A percentile compares a stretch with the other conserved stretches of the same genome.
phyloP scores from a whole-genome alignment of 805 yeast genomes.

The Zygosaccharomyces siamensis region DNA sequence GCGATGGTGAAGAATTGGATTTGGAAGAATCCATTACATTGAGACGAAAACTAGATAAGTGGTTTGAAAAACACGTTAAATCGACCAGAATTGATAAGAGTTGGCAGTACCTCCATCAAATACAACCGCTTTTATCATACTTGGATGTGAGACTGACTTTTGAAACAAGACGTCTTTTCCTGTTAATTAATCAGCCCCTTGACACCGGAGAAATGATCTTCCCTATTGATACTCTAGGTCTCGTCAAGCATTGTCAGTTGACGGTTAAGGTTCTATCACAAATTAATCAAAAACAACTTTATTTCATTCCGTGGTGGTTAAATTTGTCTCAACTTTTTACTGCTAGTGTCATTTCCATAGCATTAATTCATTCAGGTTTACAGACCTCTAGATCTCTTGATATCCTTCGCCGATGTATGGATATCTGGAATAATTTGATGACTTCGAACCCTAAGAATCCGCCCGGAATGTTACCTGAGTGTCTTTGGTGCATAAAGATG shows the following conservation, averaged over 20 bases:
- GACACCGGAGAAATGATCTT: constrained; percentile 7
- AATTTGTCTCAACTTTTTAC: constrained; percentile 43
- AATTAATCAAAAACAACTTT: constrained; percentile 29
- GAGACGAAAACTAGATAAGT: constrained; percentile 13
- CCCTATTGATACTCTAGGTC: constrained; percentile 13
- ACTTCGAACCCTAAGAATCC: constrained; percentile 32
- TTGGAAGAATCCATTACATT: constrained; percentile 13
- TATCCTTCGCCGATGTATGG: constrained; percentile 18
- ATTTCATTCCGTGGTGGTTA: constrained; percentile 50
- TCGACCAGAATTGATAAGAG: constrained; percentile 1
- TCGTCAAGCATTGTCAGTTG: constrained; percentile 11
- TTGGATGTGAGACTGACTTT: constrained; percentile 24
- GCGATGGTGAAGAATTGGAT: constrained; percentile 20
- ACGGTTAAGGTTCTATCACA: constrained; percentile 30
- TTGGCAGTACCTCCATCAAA: constrained; percentile 3
- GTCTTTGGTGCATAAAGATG: constrained; percentile 58
- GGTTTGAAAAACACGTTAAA: constrained; percentile 12
- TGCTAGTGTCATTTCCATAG: constrained; percentile 40
- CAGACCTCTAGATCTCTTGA: constrained; percentile 9
- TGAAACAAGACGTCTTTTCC: constrained; percentile 21
- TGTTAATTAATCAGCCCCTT: constrained; percentile 17
- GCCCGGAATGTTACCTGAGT: constrained; percentile 49
- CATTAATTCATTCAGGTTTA: constrained; percentile 43
- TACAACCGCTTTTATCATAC: constrained; percentile 23
- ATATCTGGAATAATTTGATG: constrained; percentile 26